Evolutionary conservation across 2,329 filamentous ascomycete species (phyloP).

Genomic region (Diaporthe longicolla): DNA sequence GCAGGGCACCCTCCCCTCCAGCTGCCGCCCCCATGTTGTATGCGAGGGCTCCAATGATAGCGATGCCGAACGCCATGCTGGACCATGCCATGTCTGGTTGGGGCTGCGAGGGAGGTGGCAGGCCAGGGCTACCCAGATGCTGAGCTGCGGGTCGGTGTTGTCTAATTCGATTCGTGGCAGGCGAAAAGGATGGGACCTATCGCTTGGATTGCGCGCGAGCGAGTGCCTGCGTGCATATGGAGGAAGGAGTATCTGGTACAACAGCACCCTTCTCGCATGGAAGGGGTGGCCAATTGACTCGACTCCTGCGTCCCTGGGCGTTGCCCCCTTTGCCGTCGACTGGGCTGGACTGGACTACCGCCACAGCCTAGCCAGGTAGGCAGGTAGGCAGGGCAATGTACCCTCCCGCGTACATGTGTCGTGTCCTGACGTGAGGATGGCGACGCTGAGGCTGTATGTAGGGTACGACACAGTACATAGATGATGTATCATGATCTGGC

Average conservation of each 20-base stretch:
- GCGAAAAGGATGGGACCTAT: slow-evolving; percentile 15
- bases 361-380: neutral
- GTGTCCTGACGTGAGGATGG: neutral
- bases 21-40: slow-evolving; percentile 10
- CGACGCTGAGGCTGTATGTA: neutral
- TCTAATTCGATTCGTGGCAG: neutral
- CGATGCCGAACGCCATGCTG: neutral
- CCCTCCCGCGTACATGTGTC: neutral
- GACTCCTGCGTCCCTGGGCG: slow-evolving; percentile 19
- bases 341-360: neutral
- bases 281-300: slow-evolving; percentile 6
- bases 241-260: neutral
- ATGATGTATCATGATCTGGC: neutral
- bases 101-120: slow-evolving; percentile 34
- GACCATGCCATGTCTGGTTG: slow-evolving; percentile 15
- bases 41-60: slow-evolving; percentile 25
- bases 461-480: neutral
- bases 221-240: slow-evolving; percentile 11
- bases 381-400: neutral
- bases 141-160: neutral
- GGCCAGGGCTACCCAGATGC: slow-evolving; percentile 41
- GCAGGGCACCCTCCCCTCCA: slow-evolving; percentile 6
- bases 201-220: neutral
- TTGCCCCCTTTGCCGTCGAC: neutral
- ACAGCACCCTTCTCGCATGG: neutral